Base-by-base conservation (phyloP, 768 basidiomycete species). In the Tylopilus subfusipes region DNA sequence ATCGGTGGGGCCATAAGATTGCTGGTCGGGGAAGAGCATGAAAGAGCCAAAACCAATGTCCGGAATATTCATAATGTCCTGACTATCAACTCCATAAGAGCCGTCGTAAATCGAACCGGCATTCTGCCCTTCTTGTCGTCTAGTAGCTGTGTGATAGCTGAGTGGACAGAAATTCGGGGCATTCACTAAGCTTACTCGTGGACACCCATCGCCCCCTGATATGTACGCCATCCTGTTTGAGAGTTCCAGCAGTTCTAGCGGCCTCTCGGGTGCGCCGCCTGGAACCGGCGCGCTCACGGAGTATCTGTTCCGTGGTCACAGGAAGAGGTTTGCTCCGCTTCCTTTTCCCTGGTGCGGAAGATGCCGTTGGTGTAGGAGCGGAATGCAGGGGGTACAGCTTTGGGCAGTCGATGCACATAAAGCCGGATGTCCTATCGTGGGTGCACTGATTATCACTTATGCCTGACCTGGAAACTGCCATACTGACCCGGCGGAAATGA, bases 21-120 rank as follows among this genome's bases (percentile, higher is more conserved):
- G 76, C 65, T 88, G 86, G 62, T 88, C 84, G 19, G 86, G 85
- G 77, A 87, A 86, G 24, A 86, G 58, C 53, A 81, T 83, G 75
- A 85, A 85, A 18, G 81, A 74, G 30, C 76, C 71, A 59, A 84
- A 85, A 7, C 76, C 79, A 55, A 88, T 80, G 12, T 78, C 38
- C 0, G 81, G 81, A 53, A 83, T 82, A 49, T 68, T 80, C 51
- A 76, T 56, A 48, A 88, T 83, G 56, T 87, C 86, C 59, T 84
- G 80, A 52, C 78, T 81, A 64, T 88, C 86, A 19, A 87, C 82
- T 31, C 85, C 85, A 31, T 73, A 72, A n/a, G 82, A 75, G 1
- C 86, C 86, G 63, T 88, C 81, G 54, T 80, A 83, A 25, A 74
- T 72, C 22, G 85, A 62, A 25, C 83, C 82, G 31, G 78, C 57